Conservation (phyloP, 805 yeast species). For the Hanseniaspora meyeri region DNA sequence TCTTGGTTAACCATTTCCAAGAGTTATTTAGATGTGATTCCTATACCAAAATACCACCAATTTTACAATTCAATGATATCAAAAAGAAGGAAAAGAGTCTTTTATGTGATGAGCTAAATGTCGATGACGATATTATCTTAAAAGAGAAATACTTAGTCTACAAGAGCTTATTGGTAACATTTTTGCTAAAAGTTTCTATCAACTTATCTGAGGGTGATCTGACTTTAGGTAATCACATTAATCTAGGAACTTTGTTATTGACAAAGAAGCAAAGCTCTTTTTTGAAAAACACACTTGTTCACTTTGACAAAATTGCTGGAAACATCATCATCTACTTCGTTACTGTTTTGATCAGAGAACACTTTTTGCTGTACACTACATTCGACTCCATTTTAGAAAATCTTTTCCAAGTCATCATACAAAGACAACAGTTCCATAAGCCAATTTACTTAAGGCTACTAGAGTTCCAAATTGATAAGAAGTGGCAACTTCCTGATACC, state of each 20-base stretch:
- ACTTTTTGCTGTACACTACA: constrained; percentile 40
- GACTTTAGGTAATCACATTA: constrained; percentile 5
- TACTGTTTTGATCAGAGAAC: constrained; percentile 33
- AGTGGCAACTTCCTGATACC: constrained; percentile 36
- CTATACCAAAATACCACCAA: constrained; percentile 1
- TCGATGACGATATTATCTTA: constrained; percentile 4
- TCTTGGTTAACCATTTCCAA: constrained; percentile 6
- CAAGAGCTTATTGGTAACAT: neutral
- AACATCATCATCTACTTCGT: constrained; percentile 7
- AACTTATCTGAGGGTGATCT: constrained; percentile 10
- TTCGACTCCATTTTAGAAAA: constrained; percentile 43
- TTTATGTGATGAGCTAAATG: constrained; percentile 9
- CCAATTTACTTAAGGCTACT: constrained; percentile 49
- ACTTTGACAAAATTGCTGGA: constrained; percentile 9
- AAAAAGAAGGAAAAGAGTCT: neutral
- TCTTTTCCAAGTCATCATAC: constrained; percentile 15
- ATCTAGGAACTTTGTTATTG: constrained; percentile 5
- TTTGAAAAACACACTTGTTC: neutral
- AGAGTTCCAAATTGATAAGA: constrained; percentile 47
- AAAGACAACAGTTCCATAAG: constrained; percentile 47
- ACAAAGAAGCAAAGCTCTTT: constrained; percentile 1
- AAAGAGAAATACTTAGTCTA: constrained; percentile 2
- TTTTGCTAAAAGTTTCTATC: constrained; percentile 2
- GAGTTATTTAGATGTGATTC: constrained; percentile 8
- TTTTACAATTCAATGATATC: neutral